Evolutionary conservation across 2,329 filamentous ascomycete genomes (phyloP).

Genomic region (Paramyrothecium roridum): DNA sequence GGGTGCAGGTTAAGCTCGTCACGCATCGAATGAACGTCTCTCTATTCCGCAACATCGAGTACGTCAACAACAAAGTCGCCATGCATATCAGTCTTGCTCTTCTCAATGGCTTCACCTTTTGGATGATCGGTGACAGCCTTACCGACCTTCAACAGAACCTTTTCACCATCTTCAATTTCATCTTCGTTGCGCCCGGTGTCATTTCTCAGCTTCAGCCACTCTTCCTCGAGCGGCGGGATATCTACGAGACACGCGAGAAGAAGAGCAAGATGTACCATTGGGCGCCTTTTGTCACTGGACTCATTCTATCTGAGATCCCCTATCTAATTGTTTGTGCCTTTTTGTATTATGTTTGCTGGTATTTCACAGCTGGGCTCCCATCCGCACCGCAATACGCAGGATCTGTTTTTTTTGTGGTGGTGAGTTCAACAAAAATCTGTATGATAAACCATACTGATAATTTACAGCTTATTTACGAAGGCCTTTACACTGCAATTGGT

Average conservation of each 20-base stretch:
- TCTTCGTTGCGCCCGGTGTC: constrained; percentile 42
- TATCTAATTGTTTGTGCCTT: constrained; percentile 31
- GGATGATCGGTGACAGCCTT: constrained; percentile 36
- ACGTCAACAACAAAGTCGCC: constrained; percentile 56
- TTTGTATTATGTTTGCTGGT: constrained; percentile 46
- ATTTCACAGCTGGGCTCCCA: constrained; percentile 47
- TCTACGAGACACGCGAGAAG: constrained; percentile 47
- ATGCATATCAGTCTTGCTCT: constrained; percentile 35
- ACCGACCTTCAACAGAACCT: constrained; percentile 34
- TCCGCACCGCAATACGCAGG: constrained; percentile 37
- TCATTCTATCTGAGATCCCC: constrained; percentile 34
- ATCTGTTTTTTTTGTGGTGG: constrained; percentile 41
- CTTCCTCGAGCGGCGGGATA: constrained; percentile 43
- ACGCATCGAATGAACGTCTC: constrained; percentile 56
- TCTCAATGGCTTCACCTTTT: constrained; percentile 45
- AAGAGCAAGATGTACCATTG: constrained; percentile 47
- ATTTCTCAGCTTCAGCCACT: constrained; percentile 38
- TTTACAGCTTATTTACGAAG: constrained; percentile 37
- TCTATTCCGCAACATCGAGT: constrained; percentile 63
- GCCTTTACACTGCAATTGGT: constrained; percentile 50
- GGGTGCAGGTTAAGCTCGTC: constrained; percentile 59
- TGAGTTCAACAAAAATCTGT: constrained; percentile 18
- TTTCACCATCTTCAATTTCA: constrained; percentile 47
- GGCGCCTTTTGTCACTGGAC: constrained; percentile 46
- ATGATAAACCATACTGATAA: not conserved